Conservation (phyloP, 345 rosid genomes). For the Hevea brasiliensis region DNA sequence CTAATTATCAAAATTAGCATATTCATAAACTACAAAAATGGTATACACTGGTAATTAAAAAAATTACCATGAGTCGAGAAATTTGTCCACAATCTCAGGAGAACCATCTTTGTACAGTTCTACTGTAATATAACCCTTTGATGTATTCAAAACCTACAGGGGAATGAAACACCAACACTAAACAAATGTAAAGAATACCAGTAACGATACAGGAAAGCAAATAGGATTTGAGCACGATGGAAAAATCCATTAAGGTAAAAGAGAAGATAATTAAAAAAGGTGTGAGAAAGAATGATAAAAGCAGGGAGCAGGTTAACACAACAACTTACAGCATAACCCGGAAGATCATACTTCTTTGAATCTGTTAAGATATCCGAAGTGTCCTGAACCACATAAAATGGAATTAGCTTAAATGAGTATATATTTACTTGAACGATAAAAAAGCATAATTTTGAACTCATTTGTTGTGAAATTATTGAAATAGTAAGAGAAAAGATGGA, state of each 20-base stretch:
- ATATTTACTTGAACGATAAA: not conserved
- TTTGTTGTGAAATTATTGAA: not conserved
- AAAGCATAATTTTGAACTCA: not conserved
- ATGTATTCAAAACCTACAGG: slow-evolving; percentile 69
- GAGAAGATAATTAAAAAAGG: not conserved
- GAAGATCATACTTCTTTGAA: slow-evolving; percentile 68
- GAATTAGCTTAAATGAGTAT: not conserved
- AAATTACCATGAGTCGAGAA: slow-evolving; percentile 64
- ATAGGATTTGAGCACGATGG: not conserved
- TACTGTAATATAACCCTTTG: slow-evolving; percentile 64
- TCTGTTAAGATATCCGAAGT: slow-evolving; percentile 31
- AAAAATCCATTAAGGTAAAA: not conserved
- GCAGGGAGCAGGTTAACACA: not conserved
- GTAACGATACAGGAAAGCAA: not conserved
- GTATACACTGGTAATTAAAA: slow-evolving; percentile 9
- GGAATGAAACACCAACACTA: slow-evolving; percentile 12
- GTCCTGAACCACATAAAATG: slow-evolving; percentile 42
- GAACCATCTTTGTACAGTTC: slow-evolving; percentile 74
- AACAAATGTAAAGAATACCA: not conserved
- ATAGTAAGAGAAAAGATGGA: not conserved
- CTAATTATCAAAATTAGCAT: not conserved
- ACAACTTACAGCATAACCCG: slow-evolving; percentile 74
- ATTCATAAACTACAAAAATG: slow-evolving; percentile 4
- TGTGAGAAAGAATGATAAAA: not conserved
- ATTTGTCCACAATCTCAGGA: slow-evolving; percentile 74